These are phyloP conservation scores for Aspergillus mulundensis DNA, from an alignment of 495 filamentous ascomycete genomes.

Conservation along the genomic window DNA sequence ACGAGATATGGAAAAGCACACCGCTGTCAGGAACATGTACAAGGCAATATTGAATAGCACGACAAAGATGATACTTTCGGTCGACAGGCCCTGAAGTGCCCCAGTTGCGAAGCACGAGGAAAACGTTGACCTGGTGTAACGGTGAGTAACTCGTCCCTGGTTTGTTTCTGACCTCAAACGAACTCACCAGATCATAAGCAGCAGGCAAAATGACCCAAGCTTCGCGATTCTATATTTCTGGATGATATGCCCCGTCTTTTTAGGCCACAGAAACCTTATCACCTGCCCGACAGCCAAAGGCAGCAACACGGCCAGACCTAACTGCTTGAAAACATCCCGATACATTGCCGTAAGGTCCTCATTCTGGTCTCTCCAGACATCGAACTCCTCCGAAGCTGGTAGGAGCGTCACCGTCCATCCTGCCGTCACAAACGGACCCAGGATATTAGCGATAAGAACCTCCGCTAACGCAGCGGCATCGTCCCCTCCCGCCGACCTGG, in stretches of 20 bases:
- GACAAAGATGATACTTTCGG: slow-evolving; percentile 47
- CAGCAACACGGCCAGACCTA: slow-evolving; percentile 47
- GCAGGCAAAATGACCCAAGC: slow-evolving; percentile 41
- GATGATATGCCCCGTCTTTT: slow-evolving; percentile 35
- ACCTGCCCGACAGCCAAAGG: slow-evolving; percentile 48
- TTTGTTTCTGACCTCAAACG: neutral
- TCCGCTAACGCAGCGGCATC: slow-evolving; percentile 53
- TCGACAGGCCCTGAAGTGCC: slow-evolving; percentile 43
- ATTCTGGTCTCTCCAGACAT: slow-evolving; percentile 40
- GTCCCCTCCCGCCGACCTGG: slow-evolving; percentile 49
- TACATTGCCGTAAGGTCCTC: slow-evolving; percentile 48
- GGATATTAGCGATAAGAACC: slow-evolving; percentile 51
- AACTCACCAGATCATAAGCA: slow-evolving; percentile 50
- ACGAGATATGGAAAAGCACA: slow-evolving; percentile 45
- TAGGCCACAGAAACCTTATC: slow-evolving; percentile 46
- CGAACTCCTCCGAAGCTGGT: slow-evolving; percentile 40
- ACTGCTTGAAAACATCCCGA: slow-evolving; percentile 47
- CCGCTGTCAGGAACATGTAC: slow-evolving; percentile 47
- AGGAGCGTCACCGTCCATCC: slow-evolving; percentile 49
- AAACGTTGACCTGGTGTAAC: slow-evolving; percentile 43
- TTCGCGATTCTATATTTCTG: slow-evolving; percentile 44
- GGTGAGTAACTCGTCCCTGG: neutral
- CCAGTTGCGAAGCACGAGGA: slow-evolving; percentile 53
- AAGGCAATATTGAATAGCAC: slow-evolving; percentile 50
- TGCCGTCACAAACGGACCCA: slow-evolving; percentile 50